Evolutionary conservation across 164 flowering plant genomes (phyloP).

Genomic region (Aristolochia contorta): DNA sequence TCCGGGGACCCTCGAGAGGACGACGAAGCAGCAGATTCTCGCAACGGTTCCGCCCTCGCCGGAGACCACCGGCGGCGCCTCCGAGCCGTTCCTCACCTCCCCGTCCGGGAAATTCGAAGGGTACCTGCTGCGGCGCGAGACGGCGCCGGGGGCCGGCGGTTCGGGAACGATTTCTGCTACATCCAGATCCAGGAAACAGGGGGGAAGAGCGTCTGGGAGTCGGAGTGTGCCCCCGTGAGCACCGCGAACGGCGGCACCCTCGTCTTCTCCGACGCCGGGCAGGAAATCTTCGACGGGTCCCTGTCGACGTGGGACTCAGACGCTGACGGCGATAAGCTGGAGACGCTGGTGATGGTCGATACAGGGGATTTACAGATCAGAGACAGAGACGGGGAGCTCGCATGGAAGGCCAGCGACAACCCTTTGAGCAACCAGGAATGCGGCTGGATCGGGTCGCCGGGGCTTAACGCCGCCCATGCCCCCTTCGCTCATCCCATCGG

Average conservation of each 20-base stretch:
- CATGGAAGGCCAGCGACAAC: slow-evolving; percentile 32
- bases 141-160: slow-evolving; percentile 28
- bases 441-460: slow-evolving; percentile 30
- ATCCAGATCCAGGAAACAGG: slow-evolving; percentile 25
- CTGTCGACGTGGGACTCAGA: slow-evolving; percentile 27
- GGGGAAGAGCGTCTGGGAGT: slow-evolving; percentile 31
- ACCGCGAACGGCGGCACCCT: slow-evolving; percentile 25
- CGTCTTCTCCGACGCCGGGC: slow-evolving; percentile 30
- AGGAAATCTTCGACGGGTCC: slow-evolving; percentile 36
- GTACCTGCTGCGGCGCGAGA: slow-evolving; percentile 23
- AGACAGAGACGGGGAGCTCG: slow-evolving; percentile 24
- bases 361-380: slow-evolving; percentile 32
- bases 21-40: slow-evolving; percentile 27
- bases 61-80: slow-evolving; percentile 4
- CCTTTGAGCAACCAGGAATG: slow-evolving; percentile 25
- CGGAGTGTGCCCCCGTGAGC: slow-evolving; percentile 31
- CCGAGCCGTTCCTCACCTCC: slow-evolving; percentile 28
- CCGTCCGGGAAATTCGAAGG: slow-evolving; percentile 31
- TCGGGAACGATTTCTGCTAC: slow-evolving; percentile 34
- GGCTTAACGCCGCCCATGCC: slow-evolving; percentile 19
- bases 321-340: slow-evolving; percentile 21
- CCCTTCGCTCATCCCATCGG: slow-evolving; percentile 29
- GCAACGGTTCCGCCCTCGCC: slow-evolving; percentile 22
- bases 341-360: slow-evolving; percentile 29
- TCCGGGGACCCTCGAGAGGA: slow-evolving; percentile 27